phyloP scores from a whole-genome alignment of 2,329 filamentous ascomycete species.

The Penicillium sp. region DNA sequence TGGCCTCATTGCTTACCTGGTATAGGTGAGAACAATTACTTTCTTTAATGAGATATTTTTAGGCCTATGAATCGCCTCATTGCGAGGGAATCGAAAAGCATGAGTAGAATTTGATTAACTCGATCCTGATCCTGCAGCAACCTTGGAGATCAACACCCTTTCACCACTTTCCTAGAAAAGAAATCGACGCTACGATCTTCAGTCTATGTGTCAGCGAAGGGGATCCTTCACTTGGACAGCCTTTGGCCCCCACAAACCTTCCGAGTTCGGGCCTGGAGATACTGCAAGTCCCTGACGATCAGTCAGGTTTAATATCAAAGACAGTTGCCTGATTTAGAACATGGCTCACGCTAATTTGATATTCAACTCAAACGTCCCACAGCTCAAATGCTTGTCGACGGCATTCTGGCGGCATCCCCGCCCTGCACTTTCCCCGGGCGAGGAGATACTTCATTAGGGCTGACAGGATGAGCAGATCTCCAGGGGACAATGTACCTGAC shows the following conservation, averaged over 20 bases:
- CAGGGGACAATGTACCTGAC: not conserved
- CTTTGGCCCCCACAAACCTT: not conserved
- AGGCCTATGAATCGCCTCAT: no score
- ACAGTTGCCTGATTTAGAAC: not conserved
- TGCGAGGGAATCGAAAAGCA: no score
- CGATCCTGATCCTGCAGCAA: not conserved
- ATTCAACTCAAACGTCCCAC: not conserved
- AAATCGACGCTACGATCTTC: not conserved
- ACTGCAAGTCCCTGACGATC: not conserved
- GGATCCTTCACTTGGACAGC: not conserved
- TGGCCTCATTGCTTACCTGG: no score
- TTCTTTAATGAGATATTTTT: not conserved
- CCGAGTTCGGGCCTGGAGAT: not conserved
- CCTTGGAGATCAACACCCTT: not conserved
- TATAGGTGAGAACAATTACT: not conserved
- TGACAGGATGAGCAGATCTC: not conserved
- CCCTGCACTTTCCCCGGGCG: not conserved
- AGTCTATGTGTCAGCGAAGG: not conserved
- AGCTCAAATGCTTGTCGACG: not conserved
- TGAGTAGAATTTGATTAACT: not conserved
- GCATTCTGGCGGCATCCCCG: not conserved
- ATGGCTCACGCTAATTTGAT: not conserved
- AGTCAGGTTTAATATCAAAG: not conserved
- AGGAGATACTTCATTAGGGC: not conserved
- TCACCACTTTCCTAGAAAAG: not conserved